Evolutionary conservation across 2,329 filamentous ascomycete genomes (phyloP).

Genomic region (Stachybotrys chartarum): DNA sequence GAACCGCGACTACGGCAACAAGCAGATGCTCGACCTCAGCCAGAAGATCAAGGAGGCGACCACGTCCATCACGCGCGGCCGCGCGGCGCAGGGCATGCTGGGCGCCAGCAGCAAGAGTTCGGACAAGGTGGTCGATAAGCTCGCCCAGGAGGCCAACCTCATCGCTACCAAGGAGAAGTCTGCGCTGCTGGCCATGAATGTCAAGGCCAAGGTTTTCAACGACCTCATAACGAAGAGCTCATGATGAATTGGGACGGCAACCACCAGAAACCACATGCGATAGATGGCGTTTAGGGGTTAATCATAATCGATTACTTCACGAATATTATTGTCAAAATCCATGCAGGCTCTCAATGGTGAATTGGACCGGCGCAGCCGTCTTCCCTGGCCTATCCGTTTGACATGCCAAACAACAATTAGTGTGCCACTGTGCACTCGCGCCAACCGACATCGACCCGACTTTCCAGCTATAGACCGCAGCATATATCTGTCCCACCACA

Average conservation of each 20-base stretch:
- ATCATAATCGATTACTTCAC: not conserved
- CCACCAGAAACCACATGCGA: slow-evolving; percentile 5
- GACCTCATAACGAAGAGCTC: slow-evolving; percentile 19
- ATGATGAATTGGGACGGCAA: not conserved
- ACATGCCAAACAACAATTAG: no score
- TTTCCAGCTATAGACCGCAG: no score
- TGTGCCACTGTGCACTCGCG: no score
- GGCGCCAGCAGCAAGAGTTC: slow-evolving; percentile 16
- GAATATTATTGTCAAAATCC: no score
- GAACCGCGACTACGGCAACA: slow-evolving; percentile 87
- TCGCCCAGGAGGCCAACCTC: slow-evolving; percentile 53
- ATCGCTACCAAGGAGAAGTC: slow-evolving; percentile 56
- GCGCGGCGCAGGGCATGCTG: slow-evolving; percentile 16
- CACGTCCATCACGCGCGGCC: slow-evolving; percentile 14
- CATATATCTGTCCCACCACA: no score
- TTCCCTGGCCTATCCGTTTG: no score
- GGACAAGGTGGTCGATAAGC: slow-evolving; percentile 49
- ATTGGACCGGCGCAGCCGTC: no score
- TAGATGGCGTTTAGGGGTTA: slow-evolving; percentile 21
- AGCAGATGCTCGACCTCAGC: slow-evolving; percentile 83
- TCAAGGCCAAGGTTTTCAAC: slow-evolving; percentile 59
- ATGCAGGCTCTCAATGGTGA: no score
- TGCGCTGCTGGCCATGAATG: slow-evolving; percentile 53
- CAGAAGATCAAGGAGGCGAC: slow-evolving; percentile 69
- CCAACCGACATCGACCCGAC: no score